Evolutionary conservation across 106 monocot species (phyloP).

Genomic region (Platanthera zijinensis): DNA sequence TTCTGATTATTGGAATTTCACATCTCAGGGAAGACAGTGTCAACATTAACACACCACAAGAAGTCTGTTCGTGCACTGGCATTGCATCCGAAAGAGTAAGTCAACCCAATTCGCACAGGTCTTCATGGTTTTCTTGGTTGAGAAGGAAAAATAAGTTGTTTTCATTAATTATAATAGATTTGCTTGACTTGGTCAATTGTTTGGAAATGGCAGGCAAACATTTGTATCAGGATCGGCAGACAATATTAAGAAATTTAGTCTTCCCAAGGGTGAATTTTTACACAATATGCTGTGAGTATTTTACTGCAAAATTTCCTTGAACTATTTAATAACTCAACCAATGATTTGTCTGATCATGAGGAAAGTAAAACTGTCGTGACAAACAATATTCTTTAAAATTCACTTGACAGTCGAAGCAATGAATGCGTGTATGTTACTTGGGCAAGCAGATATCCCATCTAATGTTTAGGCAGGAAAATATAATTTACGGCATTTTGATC

Average conservation of each 20-base stretch:
- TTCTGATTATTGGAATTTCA: neutral
- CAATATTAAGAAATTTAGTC: constrained; percentile 91
- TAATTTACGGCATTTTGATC: neutral
- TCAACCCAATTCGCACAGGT: neutral
- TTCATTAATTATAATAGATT: neutral
- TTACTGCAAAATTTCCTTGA: neutral
- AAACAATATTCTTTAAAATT: neutral
- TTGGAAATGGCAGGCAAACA: constrained; percentile 35
- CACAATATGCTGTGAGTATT: constrained; percentile 95
- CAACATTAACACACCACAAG: constrained; percentile 92
- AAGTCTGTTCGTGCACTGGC: constrained; percentile 95
- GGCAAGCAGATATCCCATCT: neutral
- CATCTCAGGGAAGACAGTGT: constrained; percentile 80
- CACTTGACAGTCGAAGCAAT: neutral
- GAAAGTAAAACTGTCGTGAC: neutral
- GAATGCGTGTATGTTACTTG: neutral
- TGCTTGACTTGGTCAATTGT: neutral
- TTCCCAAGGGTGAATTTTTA: constrained; percentile 95
- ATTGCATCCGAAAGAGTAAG: constrained; percentile 87
- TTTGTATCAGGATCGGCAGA: constrained; percentile 98
- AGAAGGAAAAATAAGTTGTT: neutral
- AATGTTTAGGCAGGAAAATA: neutral
- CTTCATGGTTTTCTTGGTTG: neutral
- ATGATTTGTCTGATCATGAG: neutral
- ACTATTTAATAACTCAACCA: neutral